Base-by-base conservation (phyloP, 2,329 filamentous ascomycete species). In the Colletotrichum abscissum region DNA sequence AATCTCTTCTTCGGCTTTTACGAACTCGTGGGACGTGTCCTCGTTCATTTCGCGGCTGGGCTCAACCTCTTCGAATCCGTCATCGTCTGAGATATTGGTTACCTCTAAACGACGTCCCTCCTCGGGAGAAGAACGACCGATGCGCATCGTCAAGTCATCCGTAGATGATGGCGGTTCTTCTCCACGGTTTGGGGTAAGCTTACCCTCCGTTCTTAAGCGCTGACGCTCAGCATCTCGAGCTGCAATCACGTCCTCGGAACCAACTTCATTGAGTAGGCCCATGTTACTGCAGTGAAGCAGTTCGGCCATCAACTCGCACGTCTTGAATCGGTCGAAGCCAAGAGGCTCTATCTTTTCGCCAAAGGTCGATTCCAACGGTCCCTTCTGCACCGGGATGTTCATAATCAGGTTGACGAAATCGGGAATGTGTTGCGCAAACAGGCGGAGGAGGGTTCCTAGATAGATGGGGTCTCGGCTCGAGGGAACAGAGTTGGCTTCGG, bases 211-310 rank as follows among this genome's bases (percentile, higher is more conserved):
- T 77, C 95, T 92, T 55, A 98, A 85, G 52, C 91, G 90, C 76
- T 97, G 94, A 63, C 97, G 91, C 80, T 98, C 95, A 12, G 88
- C 84, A 79, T 99, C 95, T 73, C 97, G 90, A 55, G 91, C 88
- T 74, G 89, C 91, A 73, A 98, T 95, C 76, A 98, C 91, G 76
- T 95, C 92, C 80, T 99, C 95, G 12, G 95, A 95, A 38, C 96
- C 97, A 11, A 91, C 87, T 81, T 98, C 95, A 80, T 99, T 99
- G 76, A 99, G 86, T 46, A 99, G 86, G 6, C 94, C 95, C 97
- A 99, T 99, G 81, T 99, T 99, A 82, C 96, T 98, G 84, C 97
- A 99, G 82, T 99, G 97, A 52, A 99, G 85, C 57, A 99, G 87
- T 83, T 99, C 97, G 1, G 97, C 97, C 97, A 99, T 98, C 73